These are phyloP conservation scores for Trichomonas vaginalis DNA, from an alignment of 208 protist genomes.

Conservation along the genomic window DNA sequence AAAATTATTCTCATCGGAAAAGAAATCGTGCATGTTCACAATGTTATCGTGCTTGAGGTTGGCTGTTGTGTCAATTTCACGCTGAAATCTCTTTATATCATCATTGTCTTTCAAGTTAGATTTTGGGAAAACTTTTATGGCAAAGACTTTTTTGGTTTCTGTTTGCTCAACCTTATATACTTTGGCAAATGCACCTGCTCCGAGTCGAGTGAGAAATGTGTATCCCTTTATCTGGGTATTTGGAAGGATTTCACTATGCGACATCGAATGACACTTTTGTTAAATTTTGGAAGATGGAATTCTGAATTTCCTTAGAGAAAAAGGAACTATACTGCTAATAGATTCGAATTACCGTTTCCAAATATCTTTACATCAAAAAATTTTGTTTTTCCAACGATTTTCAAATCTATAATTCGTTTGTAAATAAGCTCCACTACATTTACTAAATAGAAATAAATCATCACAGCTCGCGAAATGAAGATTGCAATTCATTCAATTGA, in stretches of 20 bases:
- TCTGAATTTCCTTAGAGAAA: too few relatives aligned
- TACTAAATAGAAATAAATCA: too few relatives aligned
- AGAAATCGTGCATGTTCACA: neutral
- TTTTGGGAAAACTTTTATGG: neutral
- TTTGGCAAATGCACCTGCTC: neutral
- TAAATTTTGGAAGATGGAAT: too few relatives aligned
- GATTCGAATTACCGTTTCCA: too few relatives aligned
- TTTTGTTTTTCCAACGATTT: too few relatives aligned
- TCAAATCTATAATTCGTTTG: too few relatives aligned
- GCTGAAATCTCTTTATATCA: neutral
- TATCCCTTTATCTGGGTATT: neutral
- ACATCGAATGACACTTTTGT: too few relatives aligned
- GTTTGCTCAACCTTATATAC: neutral
- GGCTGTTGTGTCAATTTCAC: neutral
- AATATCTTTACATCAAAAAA: too few relatives aligned
- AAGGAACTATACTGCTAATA: too few relatives aligned
- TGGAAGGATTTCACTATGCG: neutral
- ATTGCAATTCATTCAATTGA: too few relatives aligned
- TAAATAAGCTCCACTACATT: too few relatives aligned
- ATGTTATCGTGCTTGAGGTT: neutral
- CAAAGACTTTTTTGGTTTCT: neutral
- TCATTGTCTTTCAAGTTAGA: neutral
- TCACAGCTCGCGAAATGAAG: too few relatives aligned
- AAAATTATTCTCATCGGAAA: neutral
- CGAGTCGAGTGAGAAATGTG: neutral